Base-by-base conservation (phyloP, 352 stramenopile species). In the Globisporangium apiculatum region DNA sequence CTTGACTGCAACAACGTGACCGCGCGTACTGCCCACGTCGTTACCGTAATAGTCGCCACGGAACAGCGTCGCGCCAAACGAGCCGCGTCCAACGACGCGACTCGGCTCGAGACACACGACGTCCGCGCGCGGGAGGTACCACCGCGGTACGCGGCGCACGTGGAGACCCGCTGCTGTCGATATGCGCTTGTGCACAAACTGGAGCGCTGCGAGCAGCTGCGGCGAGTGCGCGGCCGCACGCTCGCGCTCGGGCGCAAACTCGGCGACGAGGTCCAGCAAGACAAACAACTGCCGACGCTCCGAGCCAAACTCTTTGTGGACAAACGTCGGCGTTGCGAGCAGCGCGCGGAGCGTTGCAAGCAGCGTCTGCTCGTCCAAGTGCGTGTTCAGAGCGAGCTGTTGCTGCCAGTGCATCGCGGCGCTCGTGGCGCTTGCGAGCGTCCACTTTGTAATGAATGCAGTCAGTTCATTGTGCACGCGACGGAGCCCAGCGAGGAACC, bases 141-240 rank as follows among this genome's bases (percentile, higher is more conserved):
- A 90, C 17, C 67, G 67, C 5, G 79, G 79, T 8, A 90, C 71
- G 15, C 75, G 73, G 8, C 75, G 72, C 46, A 79, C 57, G 41
- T 76, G 76, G 43, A 86, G 48, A 35, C 66, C 73, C 43, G 60
- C 82, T 49, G 73, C 72, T 60, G 65, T 78, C 43, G 69, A 76
- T 53, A 85, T 71, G 7, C 75, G 72, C 54, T 74, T 69, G 62
- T 90, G 79, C 8, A 72, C 75, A 69, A 82, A 81, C 66, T 79
- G 79, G 51, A 90, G 66, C 31, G 73, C 83, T 66, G 88, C 79
- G 8, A 86, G 50, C 10, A 88, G 61, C 17, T 77, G 65, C 2
- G 70, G 57, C 9, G 75, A 87, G 53, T 86, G 67, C 1, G 72
- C 53, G 9, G 62, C 55, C 3, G 36, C 58, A 10, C 65, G 67